Evolutionary conservation across 2,329 filamentous ascomycete genomes (phyloP), one percentile per base, ranked within the genome.

Genomic region (Ascochyta viciae-villosae): DNA sequence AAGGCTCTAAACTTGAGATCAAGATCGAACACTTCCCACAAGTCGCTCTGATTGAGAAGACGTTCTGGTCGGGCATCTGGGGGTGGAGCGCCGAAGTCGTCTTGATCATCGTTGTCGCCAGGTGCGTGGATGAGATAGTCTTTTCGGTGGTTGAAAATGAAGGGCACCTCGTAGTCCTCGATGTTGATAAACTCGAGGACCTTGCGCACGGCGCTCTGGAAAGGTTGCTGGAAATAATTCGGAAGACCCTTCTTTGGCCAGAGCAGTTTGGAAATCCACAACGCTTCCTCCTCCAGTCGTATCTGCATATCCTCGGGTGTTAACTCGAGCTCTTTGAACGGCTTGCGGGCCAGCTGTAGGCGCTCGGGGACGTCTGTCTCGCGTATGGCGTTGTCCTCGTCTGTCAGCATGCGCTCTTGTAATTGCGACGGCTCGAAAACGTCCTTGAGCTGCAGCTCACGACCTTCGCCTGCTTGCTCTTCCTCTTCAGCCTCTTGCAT

Each of bases 371-470:
- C 89, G 73, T 99, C 95, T 19, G 86, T 88, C 70, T 89, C 87
- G 44, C 95, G 91, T 63, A 99, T 97, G 54, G 87, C 81, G 74
- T 98, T 96, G 75, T 99, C 95, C 61, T 93, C 92, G 54, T 98
- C 95, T 8, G 95, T 99, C 66, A 99, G 85, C 75, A 98, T 89
- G 78, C 92, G 94, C 78, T 99, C 95, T 53, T 89, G 88, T 35
- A 99, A 85, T 74, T 99, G 92, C 3, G 93, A 96, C 0, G 95
- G 95, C 77, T 99, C 95, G 69, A 99, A 99, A 46, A 99, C 94
- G 73, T 99, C 94, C 79, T 98, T 97, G 60, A 99, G 85, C 76
- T 97, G 92, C 38, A 98, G 86, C 40, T 89, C 88, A 68, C 93
- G 90, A 63, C 96, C 91, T 59, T 91, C 90, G 57, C 88, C 85